These are phyloP conservation scores for Ilex asprella DNA, from an alignment of 257 asterid genomes.

Conservation along the genomic window DNA sequence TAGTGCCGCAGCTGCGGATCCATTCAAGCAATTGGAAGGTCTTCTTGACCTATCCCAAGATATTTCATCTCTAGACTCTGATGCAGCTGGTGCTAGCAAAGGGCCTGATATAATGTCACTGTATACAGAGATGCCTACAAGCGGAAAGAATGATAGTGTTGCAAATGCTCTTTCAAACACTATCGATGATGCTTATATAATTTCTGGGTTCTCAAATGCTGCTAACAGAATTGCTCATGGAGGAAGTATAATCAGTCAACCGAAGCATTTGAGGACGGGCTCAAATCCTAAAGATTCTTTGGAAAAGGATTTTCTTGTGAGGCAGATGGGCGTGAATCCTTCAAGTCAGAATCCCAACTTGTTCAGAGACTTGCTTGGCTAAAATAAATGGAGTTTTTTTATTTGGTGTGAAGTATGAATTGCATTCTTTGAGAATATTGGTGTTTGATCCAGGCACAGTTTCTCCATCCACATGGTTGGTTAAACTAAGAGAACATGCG, in stretches of 20 bases:
- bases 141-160: slow-evolving; percentile 24
- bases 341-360: slow-evolving; percentile 82
- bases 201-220: slow-evolving; percentile 19
- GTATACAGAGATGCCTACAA: slow-evolving; percentile 48
- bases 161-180: slow-evolving; percentile 17
- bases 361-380: slow-evolving; percentile 80
- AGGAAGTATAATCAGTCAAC: slow-evolving; percentile 19
- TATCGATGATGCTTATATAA: slow-evolving; percentile 4
- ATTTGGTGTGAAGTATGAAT: too few species aligned
- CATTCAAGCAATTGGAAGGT: slow-evolving; percentile 85
- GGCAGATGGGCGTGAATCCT: slow-evolving; percentile 91
- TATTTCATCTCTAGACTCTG: slow-evolving; percentile 27
- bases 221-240: slow-evolving; percentile 7
- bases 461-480: too few species aligned
- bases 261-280: slow-evolving; percentile 45
- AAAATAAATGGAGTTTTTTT: slow-evolving; percentile 1
- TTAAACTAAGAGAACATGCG: too few species aligned
- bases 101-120: slow-evolving; percentile 56
- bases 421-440: too few species aligned
- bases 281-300: slow-evolving; percentile 64
- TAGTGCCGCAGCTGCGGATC: slow-evolving; percentile 48
- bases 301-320: slow-evolving; percentile 81
- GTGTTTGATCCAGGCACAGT: background rate
- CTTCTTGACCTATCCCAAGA: slow-evolving; percentile 61
- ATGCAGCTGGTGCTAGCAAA: slow-evolving; percentile 28